Conservation (phyloP, 2,329 filamentous ascomycete species). For the Penicillium glabrum region DNA sequence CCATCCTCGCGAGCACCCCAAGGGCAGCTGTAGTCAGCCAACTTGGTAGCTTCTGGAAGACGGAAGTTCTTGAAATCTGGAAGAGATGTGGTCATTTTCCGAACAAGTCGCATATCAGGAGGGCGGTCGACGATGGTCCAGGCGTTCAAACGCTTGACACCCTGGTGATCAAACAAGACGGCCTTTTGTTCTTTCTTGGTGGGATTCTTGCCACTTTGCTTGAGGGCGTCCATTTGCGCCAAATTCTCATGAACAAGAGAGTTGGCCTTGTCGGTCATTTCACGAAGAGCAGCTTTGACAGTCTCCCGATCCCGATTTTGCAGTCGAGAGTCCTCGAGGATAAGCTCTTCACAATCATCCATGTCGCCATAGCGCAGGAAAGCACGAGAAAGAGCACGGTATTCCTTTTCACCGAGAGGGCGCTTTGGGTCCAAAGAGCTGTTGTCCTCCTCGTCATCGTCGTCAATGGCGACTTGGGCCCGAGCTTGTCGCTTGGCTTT, state of each 20-base stretch:
- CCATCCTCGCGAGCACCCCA: conserved; percentile 95
- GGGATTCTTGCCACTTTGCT: conserved; percentile 73
- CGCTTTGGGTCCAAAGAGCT: conserved; percentile 75
- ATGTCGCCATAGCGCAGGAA: conserved; percentile 90
- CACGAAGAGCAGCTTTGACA: conserved; percentile 71
- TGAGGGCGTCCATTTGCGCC: conserved; percentile 60
- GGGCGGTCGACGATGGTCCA: conserved; percentile 93
- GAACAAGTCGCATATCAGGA: conserved; percentile 80
- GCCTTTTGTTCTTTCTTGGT: conserved; percentile 99
- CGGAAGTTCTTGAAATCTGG: conserved; percentile 78
- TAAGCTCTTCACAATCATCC: conserved; percentile 82
- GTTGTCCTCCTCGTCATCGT: conserved; percentile 64
- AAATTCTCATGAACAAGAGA: conserved; percentile 72
- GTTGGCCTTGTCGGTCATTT: conserved; percentile 73
- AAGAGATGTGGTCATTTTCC: conserved; percentile 64
- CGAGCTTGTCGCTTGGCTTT: conserved; percentile 70
- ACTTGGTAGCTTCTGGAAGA: conserved; percentile 86
- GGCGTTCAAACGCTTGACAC: conserved; percentile 92
- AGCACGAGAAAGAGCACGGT: conserved; percentile 83
- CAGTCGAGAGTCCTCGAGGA: conserved; percentile 83
- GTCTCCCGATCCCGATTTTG: conserved; percentile 79
- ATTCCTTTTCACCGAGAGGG: conserved; percentile 90
- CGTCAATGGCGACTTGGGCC: conserved; percentile 62
- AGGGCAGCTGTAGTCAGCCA: conserved; percentile 83
- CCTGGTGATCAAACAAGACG: conserved; percentile 89